These are phyloP conservation scores for Aeminium ludgeri DNA, from an alignment of 495 filamentous ascomycete species.

Conservation along the genomic window DNA sequence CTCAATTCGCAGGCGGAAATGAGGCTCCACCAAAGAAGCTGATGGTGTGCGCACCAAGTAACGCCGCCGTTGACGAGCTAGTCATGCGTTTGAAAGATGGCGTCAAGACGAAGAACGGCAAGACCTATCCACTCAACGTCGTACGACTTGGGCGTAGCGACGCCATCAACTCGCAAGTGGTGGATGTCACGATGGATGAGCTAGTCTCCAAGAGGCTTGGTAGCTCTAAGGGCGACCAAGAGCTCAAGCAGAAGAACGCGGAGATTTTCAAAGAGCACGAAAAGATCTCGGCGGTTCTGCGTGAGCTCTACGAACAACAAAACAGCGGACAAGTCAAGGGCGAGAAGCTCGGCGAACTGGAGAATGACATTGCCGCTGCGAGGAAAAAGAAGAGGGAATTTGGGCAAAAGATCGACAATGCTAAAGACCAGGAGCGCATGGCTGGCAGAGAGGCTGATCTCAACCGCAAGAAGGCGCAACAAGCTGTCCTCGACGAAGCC, in stretches of 20 bases:
- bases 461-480: slow-evolving; percentile 65
- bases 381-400: slow-evolving; percentile 62
- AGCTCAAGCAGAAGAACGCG: slow-evolving; percentile 42
- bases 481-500: slow-evolving; percentile 74
- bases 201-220: slow-evolving; percentile 61
- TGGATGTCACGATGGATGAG: slow-evolving; percentile 87
- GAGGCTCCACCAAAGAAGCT: slow-evolving; percentile 50
- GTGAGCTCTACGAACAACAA: slow-evolving; percentile 39
- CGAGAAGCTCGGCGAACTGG: slow-evolving; percentile 45
- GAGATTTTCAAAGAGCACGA: slow-evolving; percentile 72
- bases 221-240: slow-evolving; percentile 28
- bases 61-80: slow-evolving; percentile 90
- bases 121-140: slow-evolving; percentile 56
- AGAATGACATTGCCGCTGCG: slow-evolving; percentile 55
- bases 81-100: slow-evolving; percentile 85
- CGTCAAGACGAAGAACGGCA: slow-evolving; percentile 60
- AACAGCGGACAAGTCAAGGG: slow-evolving; percentile 53
- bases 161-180: slow-evolving; percentile 76
- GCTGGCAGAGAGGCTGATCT: slow-evolving; percentile 67
- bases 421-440: slow-evolving; percentile 66
- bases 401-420: slow-evolving; percentile 64
- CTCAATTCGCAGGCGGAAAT: background rate
- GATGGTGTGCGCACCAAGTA: slow-evolving; percentile 88
- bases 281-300: slow-evolving; percentile 51
- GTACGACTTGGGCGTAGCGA: slow-evolving; percentile 85